phyloP scores from a whole-genome alignment of 106 monocot species.

The Dactylorhiza incarnata region DNA sequence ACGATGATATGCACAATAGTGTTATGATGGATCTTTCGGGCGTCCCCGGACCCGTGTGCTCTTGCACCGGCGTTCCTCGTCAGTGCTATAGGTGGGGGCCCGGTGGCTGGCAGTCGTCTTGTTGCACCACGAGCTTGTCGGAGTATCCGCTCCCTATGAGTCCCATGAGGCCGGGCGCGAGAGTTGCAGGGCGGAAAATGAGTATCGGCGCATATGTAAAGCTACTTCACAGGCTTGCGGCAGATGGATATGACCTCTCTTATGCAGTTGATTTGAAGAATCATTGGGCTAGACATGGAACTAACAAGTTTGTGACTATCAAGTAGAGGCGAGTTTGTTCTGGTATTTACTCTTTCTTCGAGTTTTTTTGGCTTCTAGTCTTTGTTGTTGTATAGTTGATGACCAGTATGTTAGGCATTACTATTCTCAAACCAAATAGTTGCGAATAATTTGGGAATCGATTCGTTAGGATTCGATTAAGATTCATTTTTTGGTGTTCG shows the following conservation, averaged over 20 bases:
- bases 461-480: no score
- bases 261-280: conserved; percentile 51
- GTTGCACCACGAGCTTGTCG: conserved; percentile 62
- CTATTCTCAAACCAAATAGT: not conserved
- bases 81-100: conserved; percentile 77
- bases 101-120: conserved; percentile 80
- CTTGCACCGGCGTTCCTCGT: conserved; percentile 54
- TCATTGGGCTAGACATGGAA: conserved; percentile 68
- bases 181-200: conserved; percentile 72
- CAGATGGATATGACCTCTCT: conserved; percentile 43
- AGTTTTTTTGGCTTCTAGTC: not conserved
- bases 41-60: conserved; percentile 59
- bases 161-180: conserved; percentile 41
- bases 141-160: conserved; percentile 83
- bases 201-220: conserved; percentile 62
- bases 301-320: conserved; percentile 67
- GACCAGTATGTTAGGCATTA: not conserved
- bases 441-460: no score
- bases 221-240: conserved; percentile 47
- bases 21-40: conserved; percentile 31
- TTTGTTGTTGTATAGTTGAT: not conserved
- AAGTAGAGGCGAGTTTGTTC: conserved; percentile 17
- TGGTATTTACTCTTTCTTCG: not conserved
- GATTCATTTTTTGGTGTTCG: no score
- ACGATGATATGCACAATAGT: conserved; percentile 20